These are phyloP conservation scores for Phylloporus sp. DNA, from an alignment of 768 basidiomycete genomes.

Conservation along the genomic window DNA sequence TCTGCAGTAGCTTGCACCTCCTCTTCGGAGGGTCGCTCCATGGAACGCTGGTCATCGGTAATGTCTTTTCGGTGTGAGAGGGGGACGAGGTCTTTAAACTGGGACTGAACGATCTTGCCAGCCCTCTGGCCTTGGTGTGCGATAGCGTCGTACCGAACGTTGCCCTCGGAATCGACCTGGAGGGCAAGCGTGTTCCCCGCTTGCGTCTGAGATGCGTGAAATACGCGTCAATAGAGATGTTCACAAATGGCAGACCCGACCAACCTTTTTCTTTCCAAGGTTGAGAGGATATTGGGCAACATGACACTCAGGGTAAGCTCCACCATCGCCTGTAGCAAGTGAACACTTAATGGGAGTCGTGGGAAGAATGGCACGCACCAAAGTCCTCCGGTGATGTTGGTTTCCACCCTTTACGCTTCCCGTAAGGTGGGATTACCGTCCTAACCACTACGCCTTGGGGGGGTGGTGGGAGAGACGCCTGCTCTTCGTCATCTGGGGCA, in stretches of 20 bases:
- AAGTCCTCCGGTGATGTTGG: conserved; percentile 82
- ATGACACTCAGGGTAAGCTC: conserved; percentile 92
- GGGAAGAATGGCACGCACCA: conserved; percentile 44
- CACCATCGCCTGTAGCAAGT: conserved; percentile 64
- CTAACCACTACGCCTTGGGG: conserved; percentile 47
- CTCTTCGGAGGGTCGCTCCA: conserved; percentile 94
- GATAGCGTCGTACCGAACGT: conserved; percentile 95
- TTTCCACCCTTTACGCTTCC: conserved; percentile 82
- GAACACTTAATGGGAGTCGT: background rate
- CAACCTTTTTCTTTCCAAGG: conserved; percentile 91
- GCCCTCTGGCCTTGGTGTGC: conserved; percentile 91
- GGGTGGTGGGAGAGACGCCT: conserved; percentile 29
- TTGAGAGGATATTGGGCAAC: conserved; percentile 95
- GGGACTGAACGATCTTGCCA: conserved; percentile 85
- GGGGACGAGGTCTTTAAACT: conserved; percentile 97
- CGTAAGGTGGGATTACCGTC: conserved; percentile 72
- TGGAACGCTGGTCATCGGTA: conserved; percentile 59
- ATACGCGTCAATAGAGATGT: conserved; percentile 1
- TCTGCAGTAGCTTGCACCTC: conserved; percentile 90
- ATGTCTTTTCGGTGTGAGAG: conserved; percentile 86
- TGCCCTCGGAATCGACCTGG: conserved; percentile 95
- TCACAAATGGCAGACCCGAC: conserved; percentile 15
- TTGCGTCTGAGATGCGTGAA: conserved; percentile 60
- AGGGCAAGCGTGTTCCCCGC: conserved; percentile 94
- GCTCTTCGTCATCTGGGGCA: conserved; percentile 60